Percentiles rank a stretch among this genome's conserved stretches.
phyloP scores from a whole-genome alignment of 1,284 basidiomycete species.

The Stereum hirsutum region DNA sequence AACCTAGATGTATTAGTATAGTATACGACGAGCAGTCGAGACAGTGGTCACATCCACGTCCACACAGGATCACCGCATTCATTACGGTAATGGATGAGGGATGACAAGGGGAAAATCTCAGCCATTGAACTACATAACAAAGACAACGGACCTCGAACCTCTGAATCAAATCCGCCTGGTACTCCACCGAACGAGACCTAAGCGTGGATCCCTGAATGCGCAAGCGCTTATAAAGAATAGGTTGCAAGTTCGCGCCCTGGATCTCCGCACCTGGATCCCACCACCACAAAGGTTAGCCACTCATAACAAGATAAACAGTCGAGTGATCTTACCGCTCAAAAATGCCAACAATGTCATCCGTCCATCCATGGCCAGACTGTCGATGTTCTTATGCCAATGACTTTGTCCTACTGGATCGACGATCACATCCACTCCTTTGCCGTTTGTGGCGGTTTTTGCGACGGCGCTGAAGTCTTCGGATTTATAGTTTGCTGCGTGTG shows the following conservation, averaged over 20 bases:
- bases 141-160: slow-evolving; percentile 36
- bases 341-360: slow-evolving; percentile 65
- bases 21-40: not conserved
- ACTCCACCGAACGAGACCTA: slow-evolving; percentile 68
- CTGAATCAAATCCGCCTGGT: slow-evolving; percentile 73
- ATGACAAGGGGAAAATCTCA: not conserved
- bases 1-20: slow-evolving; percentile 28
- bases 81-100: too few relatives aligned
- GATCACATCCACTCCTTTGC: slow-evolving; percentile 72
- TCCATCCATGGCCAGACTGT: slow-evolving; percentile 70
- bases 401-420: slow-evolving; percentile 84
- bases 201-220: slow-evolving; percentile 87
- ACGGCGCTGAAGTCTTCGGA: slow-evolving; percentile 70
- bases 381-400: slow-evolving; percentile 82
- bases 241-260: slow-evolving; percentile 52
- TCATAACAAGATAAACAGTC: not conserved
- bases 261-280: slow-evolving; percentile 50
- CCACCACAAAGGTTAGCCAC: not conserved
- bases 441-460: slow-evolving; percentile 53
- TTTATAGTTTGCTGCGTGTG: slow-evolving; percentile 81
- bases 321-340: slow-evolving; percentile 59
- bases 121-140: not conserved
- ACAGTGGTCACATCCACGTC: not conserved
- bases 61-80: too few relatives aligned
- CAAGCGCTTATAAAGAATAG: slow-evolving; percentile 80